A percentile compares a stretch with the other conserved stretches of the same genome.
Conservation (phyloP, 1,284 basidiomycete genomes). For the Ceratobasidium sp. region DNA sequence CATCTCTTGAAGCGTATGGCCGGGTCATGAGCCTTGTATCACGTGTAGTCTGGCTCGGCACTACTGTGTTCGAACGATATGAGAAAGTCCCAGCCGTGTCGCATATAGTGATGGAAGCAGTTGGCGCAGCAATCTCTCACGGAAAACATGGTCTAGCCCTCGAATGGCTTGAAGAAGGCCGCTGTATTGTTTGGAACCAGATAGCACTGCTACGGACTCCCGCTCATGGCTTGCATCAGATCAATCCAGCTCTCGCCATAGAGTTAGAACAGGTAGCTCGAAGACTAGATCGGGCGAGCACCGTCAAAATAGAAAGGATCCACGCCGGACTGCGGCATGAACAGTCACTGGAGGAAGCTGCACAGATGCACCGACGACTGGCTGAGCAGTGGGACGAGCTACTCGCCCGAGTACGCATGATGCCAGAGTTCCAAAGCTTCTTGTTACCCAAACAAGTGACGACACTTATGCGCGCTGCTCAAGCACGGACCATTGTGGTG, state of each 20-base stretch:
- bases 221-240: conserved; percentile 40
- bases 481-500: neutral
- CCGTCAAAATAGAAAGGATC: no score
- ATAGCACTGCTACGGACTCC: conserved; percentile 21
- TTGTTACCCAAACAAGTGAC: neutral
- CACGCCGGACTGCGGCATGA: neutral
- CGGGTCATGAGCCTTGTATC: neutral
- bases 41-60: conserved; percentile 19
- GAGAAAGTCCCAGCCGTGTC: neutral
- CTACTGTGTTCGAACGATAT: conserved; percentile 1
- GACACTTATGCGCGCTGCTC: no score
- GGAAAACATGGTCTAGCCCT: conserved; percentile 47
- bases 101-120: conserved; percentile 11
- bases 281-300: neutral
- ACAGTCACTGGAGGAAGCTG: neutral
- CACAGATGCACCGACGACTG: neutral
- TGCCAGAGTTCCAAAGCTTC: neutral
- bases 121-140: neutral
- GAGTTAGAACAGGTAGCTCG: neutral
- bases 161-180: conserved; percentile 55
- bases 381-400: neutral
- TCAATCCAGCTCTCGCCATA: neutral
- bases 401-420: neutral
- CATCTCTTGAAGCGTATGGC: neutral
- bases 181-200: conserved; percentile 56